Evolutionary conservation across 805 yeast species (phyloP), one percentile per base, ranked within the genome.

Genomic region (Candida chauliodis): DNA sequence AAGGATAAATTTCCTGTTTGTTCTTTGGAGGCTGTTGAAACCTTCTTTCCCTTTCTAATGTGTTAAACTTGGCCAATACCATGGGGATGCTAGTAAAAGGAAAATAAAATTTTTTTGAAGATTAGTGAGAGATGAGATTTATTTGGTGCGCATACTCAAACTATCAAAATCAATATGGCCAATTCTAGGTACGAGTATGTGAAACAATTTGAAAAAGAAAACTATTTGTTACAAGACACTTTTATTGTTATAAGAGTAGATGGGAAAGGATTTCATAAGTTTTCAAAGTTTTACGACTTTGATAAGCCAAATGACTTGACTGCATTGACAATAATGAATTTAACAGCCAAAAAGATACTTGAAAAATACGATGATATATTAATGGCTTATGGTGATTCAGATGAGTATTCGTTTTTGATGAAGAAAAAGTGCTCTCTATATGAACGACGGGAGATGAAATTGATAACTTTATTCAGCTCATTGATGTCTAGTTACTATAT

Each of bases 321-420:
- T 17, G 98, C 98, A 0, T 59, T 93, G 22, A 61, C 67, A 2
- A 75, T 89, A 43, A 89, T 93, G 89, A 93, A 89, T 61, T 66
- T 71, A 2, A 79, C 95, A 3, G 98, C 98, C 0, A 49, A 56
- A 43, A 73, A 75, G 34, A 72, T 89, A 8, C 73, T 85, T 66
- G 59, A 71, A 22, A 69, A 74, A 26, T 76, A 87, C 28, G 76
- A 84, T 7, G 98, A 93, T 45, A 73, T 87, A 0, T 52, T 81
- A 8, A 46, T 90, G 56, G 95, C 96, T 0, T 93, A 84, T 55
- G 99, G 99, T 0, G 98, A 93, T 52, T 83, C 95, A 26, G 99
- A 93, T 59, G 99, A 93, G 63, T 93, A 84, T 56, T 82, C 91
- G 10, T 91, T 91, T 58, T 74, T 91, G 4, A 61, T 93, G 37